Base-by-base conservation (phyloP, 805 yeast genomes). In the Lipomyces lipofer region DNA sequence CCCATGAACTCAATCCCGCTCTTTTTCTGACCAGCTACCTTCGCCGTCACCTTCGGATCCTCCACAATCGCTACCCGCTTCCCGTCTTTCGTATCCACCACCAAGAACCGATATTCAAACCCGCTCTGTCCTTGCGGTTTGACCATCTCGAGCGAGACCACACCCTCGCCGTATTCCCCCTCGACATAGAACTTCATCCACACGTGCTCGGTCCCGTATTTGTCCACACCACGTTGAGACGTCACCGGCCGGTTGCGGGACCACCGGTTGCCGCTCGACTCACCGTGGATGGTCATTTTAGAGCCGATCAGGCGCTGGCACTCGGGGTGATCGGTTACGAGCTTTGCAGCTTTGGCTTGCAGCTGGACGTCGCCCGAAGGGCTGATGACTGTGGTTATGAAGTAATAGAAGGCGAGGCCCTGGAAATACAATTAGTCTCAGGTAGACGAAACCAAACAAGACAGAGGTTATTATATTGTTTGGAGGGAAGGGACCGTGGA, bases 311-410 rank as follows among this genome's bases (percentile, higher is more conserved):
- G 67, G 55, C 73, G 69, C 63, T 85, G 84, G 2, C 86, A 84
- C 25, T 66, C 69, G 45, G 77, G 77, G 67, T 83, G 83, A 52
- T 82, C 73, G 65, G 87, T 88, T 42, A 87, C 80, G 65, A 85
- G 69, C 10, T 80, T 78, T 9, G 88, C 88, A 1, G 91, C 91
- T 63, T 86, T 80, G 72, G 88, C 87, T 73, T 88, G 88, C 1
- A 92, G 79, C 54, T 84, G 85, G 0, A 95, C 87, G 64, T 88
- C 95, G 13, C 95, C 95, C 1, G 91, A 83, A 10, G 96, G 95
- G 35, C 88, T 79, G 62, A 86, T 80, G 24, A 88, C 69, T 65
- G 88, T 95, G n/a, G n/a, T n/a, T n/a, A n/a, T n/a, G n/a, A n/a
- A n/a, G n/a, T n/a, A n/a, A n/a, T n/a, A n/a, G n/a, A n/a, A n/a